Conservation (phyloP, 1,284 basidiomycete species). For the Sanghuangporus sanghuang region DNA sequence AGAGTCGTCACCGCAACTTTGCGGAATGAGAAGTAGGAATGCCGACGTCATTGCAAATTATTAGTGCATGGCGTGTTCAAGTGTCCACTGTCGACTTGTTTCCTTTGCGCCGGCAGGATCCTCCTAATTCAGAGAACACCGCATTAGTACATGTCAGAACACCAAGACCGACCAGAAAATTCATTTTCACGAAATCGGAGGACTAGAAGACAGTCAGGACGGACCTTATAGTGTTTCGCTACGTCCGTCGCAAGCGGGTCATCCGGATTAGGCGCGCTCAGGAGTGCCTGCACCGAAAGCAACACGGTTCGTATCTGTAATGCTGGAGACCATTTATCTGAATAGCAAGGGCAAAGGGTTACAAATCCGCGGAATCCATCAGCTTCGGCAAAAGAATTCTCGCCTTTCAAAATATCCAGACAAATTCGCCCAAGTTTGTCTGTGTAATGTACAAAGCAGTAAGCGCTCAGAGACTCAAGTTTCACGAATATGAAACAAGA, state of each 20-base stretch:
- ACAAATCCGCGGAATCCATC: background rate
- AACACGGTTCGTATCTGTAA: conserved; percentile 97
- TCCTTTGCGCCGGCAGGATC: conserved; percentile 89
- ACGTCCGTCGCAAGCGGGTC: conserved; percentile 99
- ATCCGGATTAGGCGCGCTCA: conserved; percentile 96
- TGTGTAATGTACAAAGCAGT: conserved; percentile 27
- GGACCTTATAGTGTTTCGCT: conserved; percentile 91
- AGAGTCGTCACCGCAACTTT: background rate
- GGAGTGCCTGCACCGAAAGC: conserved; percentile 91
- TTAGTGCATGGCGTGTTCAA: conserved; percentile 59
- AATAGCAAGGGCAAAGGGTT: background rate
- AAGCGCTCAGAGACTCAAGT: too few species aligned
- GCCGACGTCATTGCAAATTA: background rate
- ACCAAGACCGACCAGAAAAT: background rate
- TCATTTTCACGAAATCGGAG: background rate
- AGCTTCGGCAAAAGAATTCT: conserved; percentile 17
- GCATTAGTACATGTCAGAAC: background rate
- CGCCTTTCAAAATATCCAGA: conserved; percentile 94
- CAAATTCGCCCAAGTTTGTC: conserved; percentile 99
- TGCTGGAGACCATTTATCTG: conserved; percentile 99
- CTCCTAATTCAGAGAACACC: conserved; percentile 36
- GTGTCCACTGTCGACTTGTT: conserved; percentile 91
- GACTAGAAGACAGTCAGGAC: background rate
- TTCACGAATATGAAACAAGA: background rate
- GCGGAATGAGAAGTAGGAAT: background rate